These are phyloP conservation scores for Capronia epimyces DNA, from an alignment of 2,329 filamentous ascomycete species.

Conservation along the genomic window DNA sequence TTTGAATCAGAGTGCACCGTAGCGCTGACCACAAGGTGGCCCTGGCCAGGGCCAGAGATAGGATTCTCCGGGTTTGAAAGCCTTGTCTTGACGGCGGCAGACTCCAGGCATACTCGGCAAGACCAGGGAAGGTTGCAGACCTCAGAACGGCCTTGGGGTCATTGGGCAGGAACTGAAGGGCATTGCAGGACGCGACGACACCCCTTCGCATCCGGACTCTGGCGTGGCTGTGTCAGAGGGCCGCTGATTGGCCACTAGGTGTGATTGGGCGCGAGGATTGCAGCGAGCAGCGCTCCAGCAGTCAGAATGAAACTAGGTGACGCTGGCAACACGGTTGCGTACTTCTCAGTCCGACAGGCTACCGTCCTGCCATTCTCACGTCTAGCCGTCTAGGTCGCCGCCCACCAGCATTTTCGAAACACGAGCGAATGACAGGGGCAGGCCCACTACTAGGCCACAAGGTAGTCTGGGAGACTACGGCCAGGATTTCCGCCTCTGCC, in stretches of 20 bases:
- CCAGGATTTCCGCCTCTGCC: constrained; percentile 15
- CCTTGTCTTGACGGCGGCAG: constrained; percentile 9
- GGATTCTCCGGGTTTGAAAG: constrained; percentile 12
- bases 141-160: constrained; percentile 14
- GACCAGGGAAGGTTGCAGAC: constrained; percentile 9
- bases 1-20: constrained; percentile 8
- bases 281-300: constrained; percentile 10
- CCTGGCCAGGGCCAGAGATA: constrained; percentile 13
- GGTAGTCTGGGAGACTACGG: constrained; percentile 2
- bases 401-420: constrained; percentile 15
- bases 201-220: constrained; percentile 7
- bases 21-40: constrained; percentile 23
- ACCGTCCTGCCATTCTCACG: constrained; percentile 13
- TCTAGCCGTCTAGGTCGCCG: constrained; percentile 11
- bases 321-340: constrained; percentile 10
- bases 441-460: not conserved
- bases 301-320: constrained; percentile 16
- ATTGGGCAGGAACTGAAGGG: constrained; percentile 15
- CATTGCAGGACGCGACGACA: constrained; percentile 16
- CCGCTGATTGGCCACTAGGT: constrained; percentile 11
- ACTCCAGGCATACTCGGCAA: not conserved
- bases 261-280: constrained; percentile 14
- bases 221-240: constrained; percentile 8
- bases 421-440: constrained; percentile 17
- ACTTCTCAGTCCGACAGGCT: constrained; percentile 21